phyloP scores from a whole-genome alignment of 2,329 filamentous ascomycete genomes.

The Neodidymelliopsis sp. region DNA sequence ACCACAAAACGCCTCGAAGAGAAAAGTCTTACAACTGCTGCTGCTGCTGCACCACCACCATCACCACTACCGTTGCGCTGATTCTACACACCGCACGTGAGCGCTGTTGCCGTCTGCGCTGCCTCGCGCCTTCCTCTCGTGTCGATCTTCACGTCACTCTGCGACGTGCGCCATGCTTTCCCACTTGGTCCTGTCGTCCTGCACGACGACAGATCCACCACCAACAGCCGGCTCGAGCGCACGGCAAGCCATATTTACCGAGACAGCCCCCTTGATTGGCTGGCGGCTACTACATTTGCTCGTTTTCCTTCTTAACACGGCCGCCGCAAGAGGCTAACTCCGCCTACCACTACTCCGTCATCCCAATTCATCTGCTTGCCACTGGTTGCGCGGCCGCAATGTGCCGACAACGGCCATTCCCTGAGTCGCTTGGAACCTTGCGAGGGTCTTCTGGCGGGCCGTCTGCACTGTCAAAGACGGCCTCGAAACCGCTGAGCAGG shows the following conservation, averaged over 20 bases:
- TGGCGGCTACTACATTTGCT: background rate
- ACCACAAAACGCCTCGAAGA: background rate
- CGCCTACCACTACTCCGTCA: conserved; percentile 5
- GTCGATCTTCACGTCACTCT: conserved; percentile 16
- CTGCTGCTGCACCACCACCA: no score
- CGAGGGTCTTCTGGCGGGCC: background rate
- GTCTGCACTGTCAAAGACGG: background rate
- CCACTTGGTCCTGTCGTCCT: conserved; percentile 16
- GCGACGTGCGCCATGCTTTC: conserved; percentile 4
- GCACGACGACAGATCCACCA: conserved; percentile 16
- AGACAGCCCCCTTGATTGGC: conserved; percentile 4
- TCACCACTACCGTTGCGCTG: no score
- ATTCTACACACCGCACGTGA: background rate
- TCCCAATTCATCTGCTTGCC: conserved; percentile 9
- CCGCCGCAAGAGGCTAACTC: conserved; percentile 8
- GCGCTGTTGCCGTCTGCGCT: background rate
- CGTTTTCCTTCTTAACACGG: conserved; percentile 6
- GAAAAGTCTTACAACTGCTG: no score
- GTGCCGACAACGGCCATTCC: conserved; percentile 8
- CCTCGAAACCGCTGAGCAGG: background rate
- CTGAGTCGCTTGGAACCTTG: conserved; percentile 9
- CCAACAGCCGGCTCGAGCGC: conserved; percentile 14
- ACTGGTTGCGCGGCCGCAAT: conserved; percentile 12
- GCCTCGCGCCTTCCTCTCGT: conserved; percentile 9
- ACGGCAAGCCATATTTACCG: conserved; percentile 9